Evolutionary conservation across 2,329 filamentous ascomycete genomes (phyloP).

Genomic region (Hypomyces rosellus): DNA sequence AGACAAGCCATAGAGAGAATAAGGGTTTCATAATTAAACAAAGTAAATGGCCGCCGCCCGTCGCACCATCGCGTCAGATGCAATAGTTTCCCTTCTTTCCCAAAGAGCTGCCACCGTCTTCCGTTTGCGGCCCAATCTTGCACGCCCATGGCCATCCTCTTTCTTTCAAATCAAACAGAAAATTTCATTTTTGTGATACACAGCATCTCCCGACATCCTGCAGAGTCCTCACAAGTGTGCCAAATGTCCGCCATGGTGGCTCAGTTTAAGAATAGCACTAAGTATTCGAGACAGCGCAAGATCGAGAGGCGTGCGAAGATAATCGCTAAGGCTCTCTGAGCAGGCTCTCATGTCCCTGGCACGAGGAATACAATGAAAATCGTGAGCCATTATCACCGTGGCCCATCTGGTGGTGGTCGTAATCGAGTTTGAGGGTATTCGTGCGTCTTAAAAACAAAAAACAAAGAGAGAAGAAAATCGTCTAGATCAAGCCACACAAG

Average conservation of each 20-base stretch:
- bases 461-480: slow-evolving; percentile 28
- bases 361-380: slow-evolving; percentile 29
- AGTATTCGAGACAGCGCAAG: slow-evolving; percentile 8
- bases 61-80: slow-evolving; percentile 27
- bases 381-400: slow-evolving; percentile 33
- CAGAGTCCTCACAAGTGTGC: slow-evolving; percentile 24
- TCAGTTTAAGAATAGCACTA: slow-evolving; percentile 4
- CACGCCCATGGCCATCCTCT: slow-evolving; percentile 17
- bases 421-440: slow-evolving; percentile 40
- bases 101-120: slow-evolving; percentile 14
- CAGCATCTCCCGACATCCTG: slow-evolving; percentile 24
- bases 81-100: slow-evolving; percentile 18
- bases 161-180: slow-evolving; percentile 11
- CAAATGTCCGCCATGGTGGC: slow-evolving; percentile 10
- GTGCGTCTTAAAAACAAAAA: slow-evolving; percentile 25
- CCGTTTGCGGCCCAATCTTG: slow-evolving; percentile 1
- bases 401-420: slow-evolving; percentile 32
- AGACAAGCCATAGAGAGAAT: slow-evolving; percentile 15
- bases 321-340: slow-evolving; percentile 7
- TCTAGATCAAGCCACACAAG: slow-evolving; percentile 92
- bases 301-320: slow-evolving; percentile 5
- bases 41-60: slow-evolving; percentile 41
- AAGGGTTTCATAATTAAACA: slow-evolving; percentile 45
- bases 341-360: slow-evolving; percentile 20
- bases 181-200: slow-evolving; percentile 26